These are phyloP conservation scores for Fusarium robinianum DNA, from an alignment of 2,329 filamentous ascomycete species.

Conservation along the genomic window DNA sequence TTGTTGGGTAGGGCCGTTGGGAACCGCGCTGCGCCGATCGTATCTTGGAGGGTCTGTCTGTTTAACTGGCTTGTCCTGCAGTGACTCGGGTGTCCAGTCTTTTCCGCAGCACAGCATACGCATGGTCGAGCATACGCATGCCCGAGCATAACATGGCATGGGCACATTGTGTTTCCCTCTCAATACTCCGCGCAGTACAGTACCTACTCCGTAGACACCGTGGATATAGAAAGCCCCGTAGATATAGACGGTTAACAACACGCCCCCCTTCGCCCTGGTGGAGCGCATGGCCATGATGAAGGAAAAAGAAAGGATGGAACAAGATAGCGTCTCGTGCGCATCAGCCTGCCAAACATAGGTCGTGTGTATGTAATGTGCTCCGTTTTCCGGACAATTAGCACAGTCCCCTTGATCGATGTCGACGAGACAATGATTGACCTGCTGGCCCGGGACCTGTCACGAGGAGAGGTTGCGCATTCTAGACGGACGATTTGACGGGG, in stretches of 20 bases:
- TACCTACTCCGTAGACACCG: too few species aligned
- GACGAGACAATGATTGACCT: background rate
- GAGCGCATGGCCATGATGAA: background rate
- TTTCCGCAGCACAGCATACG: too few species aligned
- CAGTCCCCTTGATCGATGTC: background rate
- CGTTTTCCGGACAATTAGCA: slow-evolving; percentile 2
- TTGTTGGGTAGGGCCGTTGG: slow-evolving; percentile 17
- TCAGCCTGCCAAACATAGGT: slow-evolving; percentile 2
- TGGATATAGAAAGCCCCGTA: too few species aligned
- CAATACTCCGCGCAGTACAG: too few species aligned
- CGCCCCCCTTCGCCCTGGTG: slow-evolving; percentile 12
- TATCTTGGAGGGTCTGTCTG: slow-evolving; percentile 7
- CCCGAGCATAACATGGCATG: slow-evolving; percentile 1
- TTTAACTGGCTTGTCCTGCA: slow-evolving; percentile 7
- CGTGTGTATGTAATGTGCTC: background rate
- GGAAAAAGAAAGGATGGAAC: slow-evolving; percentile 15
- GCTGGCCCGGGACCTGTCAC: background rate
- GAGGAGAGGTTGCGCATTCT: background rate
- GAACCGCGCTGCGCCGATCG: slow-evolving; percentile 14
- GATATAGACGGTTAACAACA: slow-evolving; percentile 21
- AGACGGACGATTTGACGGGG: slow-evolving; percentile 7
- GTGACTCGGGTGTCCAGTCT: too few species aligned
- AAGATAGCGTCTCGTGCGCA: background rate
- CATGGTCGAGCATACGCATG: slow-evolving; percentile 9
- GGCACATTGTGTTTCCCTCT: slow-evolving; percentile 2